These are phyloP conservation scores for Claviceps digitariae DNA, from an alignment of 2,329 filamentous ascomycete species.

Conservation along the genomic window DNA sequence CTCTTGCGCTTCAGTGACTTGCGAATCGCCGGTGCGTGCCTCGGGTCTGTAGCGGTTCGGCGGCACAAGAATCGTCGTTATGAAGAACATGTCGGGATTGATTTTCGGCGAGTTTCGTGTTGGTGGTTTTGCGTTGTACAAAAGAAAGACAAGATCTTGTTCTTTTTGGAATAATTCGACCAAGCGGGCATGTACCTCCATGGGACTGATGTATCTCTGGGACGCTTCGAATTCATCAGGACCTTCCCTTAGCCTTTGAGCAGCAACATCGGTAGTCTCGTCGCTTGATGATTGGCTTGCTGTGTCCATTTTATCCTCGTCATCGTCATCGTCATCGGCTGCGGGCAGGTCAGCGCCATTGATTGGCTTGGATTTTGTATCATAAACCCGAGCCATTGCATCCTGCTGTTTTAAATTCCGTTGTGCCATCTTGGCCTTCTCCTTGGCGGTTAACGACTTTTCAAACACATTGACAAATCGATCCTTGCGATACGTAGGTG, in stretches of 20 bases:
- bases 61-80: conserved; percentile 73
- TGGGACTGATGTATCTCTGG: conserved; percentile 68
- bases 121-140: conserved; percentile 65
- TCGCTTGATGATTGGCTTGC: conserved; percentile 16
- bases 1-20: conserved; percentile 77
- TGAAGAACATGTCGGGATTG: conserved; percentile 88
- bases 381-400: conserved; percentile 40
- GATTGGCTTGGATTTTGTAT: conserved; percentile 20
- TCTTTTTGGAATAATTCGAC: conserved; percentile 76
- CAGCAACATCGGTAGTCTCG: conserved; percentile 32
- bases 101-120: conserved; percentile 43
- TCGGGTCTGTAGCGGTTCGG: conserved; percentile 88
- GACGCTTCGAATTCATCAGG: conserved; percentile 7
- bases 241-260: conserved; percentile 19
- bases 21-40: conserved; percentile 63
- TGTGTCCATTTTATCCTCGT: conserved; percentile 34
- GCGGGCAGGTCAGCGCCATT: conserved; percentile 31
- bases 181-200: conserved; percentile 71
- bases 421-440: conserved; percentile 64
- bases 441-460: conserved; percentile 60
- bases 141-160: conserved; percentile 65
- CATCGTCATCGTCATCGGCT: conserved; percentile 42
- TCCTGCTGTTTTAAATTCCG: conserved; percentile 53
- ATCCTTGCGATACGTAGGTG: conserved; percentile 78
- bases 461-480: conserved; percentile 88